Evolutionary conservation across 805 yeast genomes (phyloP).

Genomic region (Candida schatavii): DNA sequence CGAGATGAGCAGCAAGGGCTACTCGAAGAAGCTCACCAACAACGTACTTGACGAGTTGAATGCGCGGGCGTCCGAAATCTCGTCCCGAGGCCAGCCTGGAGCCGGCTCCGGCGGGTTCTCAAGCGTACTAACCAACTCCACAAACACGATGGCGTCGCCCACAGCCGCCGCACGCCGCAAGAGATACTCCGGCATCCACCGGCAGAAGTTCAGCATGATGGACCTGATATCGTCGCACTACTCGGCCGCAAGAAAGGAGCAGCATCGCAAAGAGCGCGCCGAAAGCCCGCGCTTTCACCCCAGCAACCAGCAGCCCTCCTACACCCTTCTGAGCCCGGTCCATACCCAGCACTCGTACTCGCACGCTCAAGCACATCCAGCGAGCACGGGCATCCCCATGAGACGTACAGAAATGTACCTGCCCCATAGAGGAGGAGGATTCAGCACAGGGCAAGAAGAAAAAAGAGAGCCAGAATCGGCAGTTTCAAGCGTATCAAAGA

Average conservation of each 20-base stretch:
- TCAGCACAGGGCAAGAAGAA: constrained; percentile 3
- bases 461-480: constrained; percentile 1
- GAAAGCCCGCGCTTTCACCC: too few relatives aligned
- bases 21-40: constrained; percentile 45
- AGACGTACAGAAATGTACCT: constrained; percentile 1
- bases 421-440: not conserved
- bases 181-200: constrained; percentile 32
- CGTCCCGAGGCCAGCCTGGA: constrained; percentile 13
- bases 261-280: not conserved
- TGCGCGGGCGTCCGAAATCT: constrained; percentile 37
- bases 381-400: not conserved
- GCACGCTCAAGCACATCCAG: not conserved
- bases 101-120: too few relatives aligned
- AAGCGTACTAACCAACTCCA: constrained; percentile 9
- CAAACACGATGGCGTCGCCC: constrained; percentile 6
- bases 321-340: constrained; percentile 36
- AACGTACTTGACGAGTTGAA: constrained; percentile 46
- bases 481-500: constrained; percentile 17
- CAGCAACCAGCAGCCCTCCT: constrained; percentile 15
- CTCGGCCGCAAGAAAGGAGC: constrained; percentile 32
- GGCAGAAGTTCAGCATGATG: constrained; percentile 40
- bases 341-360: not conserved
- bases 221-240: constrained; percentile 50
- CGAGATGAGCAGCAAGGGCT: constrained; percentile 41
- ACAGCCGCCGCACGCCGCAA: constrained; percentile 16